Base-by-base conservation (phyloP, 1,284 basidiomycete genomes). In the Austropuccinia psidii region DNA sequence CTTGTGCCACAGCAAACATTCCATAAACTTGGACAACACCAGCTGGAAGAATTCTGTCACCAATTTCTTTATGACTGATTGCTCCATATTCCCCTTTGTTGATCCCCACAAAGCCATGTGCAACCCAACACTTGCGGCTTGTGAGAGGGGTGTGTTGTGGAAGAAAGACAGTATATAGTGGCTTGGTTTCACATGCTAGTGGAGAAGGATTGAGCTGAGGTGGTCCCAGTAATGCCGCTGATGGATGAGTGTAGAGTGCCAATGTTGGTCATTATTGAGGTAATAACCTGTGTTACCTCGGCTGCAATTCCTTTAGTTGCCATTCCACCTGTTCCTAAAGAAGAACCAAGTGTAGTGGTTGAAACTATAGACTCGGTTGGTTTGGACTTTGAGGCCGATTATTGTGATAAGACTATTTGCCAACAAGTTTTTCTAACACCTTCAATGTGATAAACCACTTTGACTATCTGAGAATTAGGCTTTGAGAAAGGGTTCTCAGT, bases 261-360 rank as follows among this genome's bases (percentile, higher is more conserved):
- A 35, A n/a, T n/a, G n/a, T 67, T 33, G 6, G 50, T 21, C 21
- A 67, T 45, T 19, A 69, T 60, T 43, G 52, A 13, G n/a, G 37
- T 29, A 11, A 69, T 57, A 19, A 17, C 29, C n/a, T 62, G 41
- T n/a, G 68, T 94, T 17, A 99, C 90, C 80, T 98, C 96, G 0
- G 96, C 95, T 0, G 95, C 95, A 76, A 98, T 96, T 75, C 98
- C 87, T 80, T 98, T 99, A 6, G 96, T 98, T 82, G 96, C 93
- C 96, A 98, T 98, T 5, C 96, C 96, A 0, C 95, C 96, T 1
- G 96, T 98, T 0, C 95, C 96, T 13, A 99, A 85, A 76, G 86
- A 91, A 0, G 92, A 94, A 0, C 95, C 96, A 5, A 95, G 84
- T 0, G 93, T 97, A 2, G 87, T 87, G 0, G 93, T 96, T 78